phyloP scores from a whole-genome alignment of 208 protist genomes.

The Crithidia expoeki region DNA sequence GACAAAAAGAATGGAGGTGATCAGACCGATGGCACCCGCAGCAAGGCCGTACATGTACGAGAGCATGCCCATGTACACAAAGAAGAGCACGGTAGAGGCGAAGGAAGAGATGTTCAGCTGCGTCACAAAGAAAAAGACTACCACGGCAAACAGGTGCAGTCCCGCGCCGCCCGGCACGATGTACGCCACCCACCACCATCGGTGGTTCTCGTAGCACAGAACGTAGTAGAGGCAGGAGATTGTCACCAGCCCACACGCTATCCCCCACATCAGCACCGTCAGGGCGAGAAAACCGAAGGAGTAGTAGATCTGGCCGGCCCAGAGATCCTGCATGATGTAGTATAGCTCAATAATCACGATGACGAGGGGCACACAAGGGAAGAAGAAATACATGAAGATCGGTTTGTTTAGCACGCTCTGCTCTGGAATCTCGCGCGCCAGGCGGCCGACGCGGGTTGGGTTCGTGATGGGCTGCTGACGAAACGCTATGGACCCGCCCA shows the following conservation, averaged over 20 bases:
- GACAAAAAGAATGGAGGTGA: conserved; percentile 78
- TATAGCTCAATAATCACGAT: conserved; percentile 98
- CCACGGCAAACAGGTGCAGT: conserved; percentile 94
- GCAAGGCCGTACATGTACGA: conserved; percentile 80
- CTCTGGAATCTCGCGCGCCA: conserved; percentile 96
- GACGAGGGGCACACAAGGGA: conserved; percentile 95
- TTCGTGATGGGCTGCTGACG: conserved; percentile 78
- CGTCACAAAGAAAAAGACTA: conserved; percentile 89
- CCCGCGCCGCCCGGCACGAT: conserved; percentile 89
- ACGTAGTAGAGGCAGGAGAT: conserved; percentile 98
- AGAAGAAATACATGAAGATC: conserved; percentile 55
- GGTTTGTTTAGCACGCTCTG: conserved; percentile 78
- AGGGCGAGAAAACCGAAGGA: conserved; percentile 98
- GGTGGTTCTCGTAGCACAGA: conserved; percentile 97
- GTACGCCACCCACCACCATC: conserved; percentile 98
- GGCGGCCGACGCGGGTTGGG: conserved; percentile 93
- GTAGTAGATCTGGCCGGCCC: conserved; percentile 97
- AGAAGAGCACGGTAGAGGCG: conserved; percentile 83
- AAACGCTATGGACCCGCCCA: conserved; percentile 96
- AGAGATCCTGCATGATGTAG: conserved; percentile 97
- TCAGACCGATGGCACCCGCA: conserved; percentile 84
- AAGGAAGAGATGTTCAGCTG: conserved; percentile 76
- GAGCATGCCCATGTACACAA: conserved; percentile 87
- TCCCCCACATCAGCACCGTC: conserved; percentile 95
- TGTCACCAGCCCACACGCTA: conserved; percentile 96